Evolutionary conservation across 2,329 filamentous ascomycete genomes (phyloP), one percentile per base, ranked within the genome.

Genomic region (Stachybotrys elegans): DNA sequence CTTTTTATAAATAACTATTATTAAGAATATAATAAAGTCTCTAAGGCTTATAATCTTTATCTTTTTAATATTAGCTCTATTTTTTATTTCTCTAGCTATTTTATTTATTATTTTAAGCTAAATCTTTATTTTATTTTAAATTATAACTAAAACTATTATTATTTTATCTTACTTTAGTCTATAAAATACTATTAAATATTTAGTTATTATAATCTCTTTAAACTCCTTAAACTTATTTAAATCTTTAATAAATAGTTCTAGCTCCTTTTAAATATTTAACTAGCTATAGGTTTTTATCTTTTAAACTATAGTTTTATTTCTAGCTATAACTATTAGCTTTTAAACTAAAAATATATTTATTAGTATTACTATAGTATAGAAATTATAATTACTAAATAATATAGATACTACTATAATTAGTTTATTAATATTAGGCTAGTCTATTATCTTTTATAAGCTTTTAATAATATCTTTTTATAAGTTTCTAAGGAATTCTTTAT

Each of bases 301-400:
- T 40, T 8, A 40, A 40, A n/a, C n/a, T n/a, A n/a, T 40, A 43
- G 19, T 25, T 29, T 29, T 37, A 40, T 29, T 40, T 19, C 22
- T 22, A 40, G 12, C 16, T 29, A 38, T 43, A 34, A 12, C 8
- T 20, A 35, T 35, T 35, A 35, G 8, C 7, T 35, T 20, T 34
- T 35, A 34, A 35, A 43, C 6, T 34, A 43, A 35, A 43, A 34
- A 20, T n/a, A 13, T 13, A 20, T 22, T 43, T n/a, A n/a, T n/a
- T n/a, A n/a, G n/a, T n/a, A n/a, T n/a, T n/a, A n/a, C n/a, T n/a
- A n/a, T n/a, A n/a, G n/a, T 38, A 38, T 20, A 20, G 13, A 38
- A 38, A 20, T 11, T 38, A 38, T 38, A 38, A 22, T 17, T 6
- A 11, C 6, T 38, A 38, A 38, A 40, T 44, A 44, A 44, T 40